Base-by-base conservation (phyloP, 2,329 filamentous ascomycete species). In the Trichoderma simmonsii region DNA sequence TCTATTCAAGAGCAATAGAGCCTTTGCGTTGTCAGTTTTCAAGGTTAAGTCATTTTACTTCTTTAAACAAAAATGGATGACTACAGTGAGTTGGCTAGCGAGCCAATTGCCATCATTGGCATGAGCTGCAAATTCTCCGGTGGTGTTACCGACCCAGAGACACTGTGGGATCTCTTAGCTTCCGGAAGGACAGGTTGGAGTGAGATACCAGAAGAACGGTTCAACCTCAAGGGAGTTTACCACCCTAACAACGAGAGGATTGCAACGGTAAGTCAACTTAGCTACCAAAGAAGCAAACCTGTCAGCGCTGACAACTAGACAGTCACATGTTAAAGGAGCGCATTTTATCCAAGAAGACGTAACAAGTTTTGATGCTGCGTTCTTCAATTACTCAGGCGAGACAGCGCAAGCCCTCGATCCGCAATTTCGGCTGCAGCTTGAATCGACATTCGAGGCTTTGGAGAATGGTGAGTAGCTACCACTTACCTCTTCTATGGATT, bases 101-200 rank as follows among this genome's bases (percentile, higher is more conserved):
- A 59, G 59, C 59, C 59, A 12, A 77, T 77, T 32, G 75, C 75
- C 63, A 75, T 77, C 26, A 73, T 77, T 34, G 75, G 75, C 12
- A 76, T 71, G 32, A 73, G 70, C 9, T 77, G 75, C 57, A 74
- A 74, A 3, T 77, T 77, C 48, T 72, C 75, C 2, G 75, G 75
- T 5, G 69, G 64, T 34, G 73, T 62, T 2, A 73, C 65, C 11
- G 73, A 68, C 12, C 74, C 75, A 26, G 76, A 75, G 12, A 61
- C 43, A 21, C 71, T 77, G 2, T 77, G 75, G 75, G 68, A 74
- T 6, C 63, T 77, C 18, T 56, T 75, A 14, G 62, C 57, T 36
- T 32, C 72, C 7, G 75, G 75, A 15, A 72, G 73, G 36, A 73
- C 73, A 59, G 51, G 74, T 8, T 73, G 70, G 62, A 60, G 39